Percentiles rank a stretch among this genome's conserved stretches.
Conservation (phyloP, 768 basidiomycete genomes). For the Mycena capillaripes region DNA sequence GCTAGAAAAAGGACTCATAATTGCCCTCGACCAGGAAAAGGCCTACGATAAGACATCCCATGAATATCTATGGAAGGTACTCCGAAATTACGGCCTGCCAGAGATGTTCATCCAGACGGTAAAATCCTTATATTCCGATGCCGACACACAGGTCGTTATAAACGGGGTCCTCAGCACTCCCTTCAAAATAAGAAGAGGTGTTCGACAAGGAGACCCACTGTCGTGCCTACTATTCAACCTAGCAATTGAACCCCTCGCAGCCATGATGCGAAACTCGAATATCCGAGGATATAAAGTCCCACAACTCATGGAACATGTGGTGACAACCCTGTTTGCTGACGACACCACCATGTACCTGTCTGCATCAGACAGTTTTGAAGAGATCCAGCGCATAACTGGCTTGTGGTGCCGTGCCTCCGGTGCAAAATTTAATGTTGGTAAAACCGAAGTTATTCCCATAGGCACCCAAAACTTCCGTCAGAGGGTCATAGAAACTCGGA, state of each 20-base stretch:
- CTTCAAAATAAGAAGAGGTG: conserved; percentile 30
- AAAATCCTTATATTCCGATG: conserved; percentile 32
- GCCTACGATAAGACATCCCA: too few species aligned
- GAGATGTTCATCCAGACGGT: conserved; percentile 31
- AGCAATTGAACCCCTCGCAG: conserved; percentile 56
- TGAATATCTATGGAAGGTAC: too few species aligned
- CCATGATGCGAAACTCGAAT: neutral
- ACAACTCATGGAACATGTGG: too few species aligned
- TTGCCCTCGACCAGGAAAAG: too few species aligned
- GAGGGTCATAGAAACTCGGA: conserved; percentile 13
- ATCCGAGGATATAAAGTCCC: too few species aligned
- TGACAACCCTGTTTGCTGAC: neutral
- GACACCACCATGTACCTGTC: neutral
- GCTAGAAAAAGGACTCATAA: neutral
- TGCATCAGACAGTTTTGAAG: neutral
- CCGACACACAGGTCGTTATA: conserved; percentile 23
- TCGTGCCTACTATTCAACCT: conserved; percentile 56
- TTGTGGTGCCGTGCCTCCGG: conserved; percentile 55
- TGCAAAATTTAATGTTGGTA: conserved; percentile 32
- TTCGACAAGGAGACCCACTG: conserved; percentile 52
- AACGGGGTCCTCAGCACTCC: conserved; percentile 33
- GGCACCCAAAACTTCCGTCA: conserved; percentile 41
- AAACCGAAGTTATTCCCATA: conserved; percentile 56
- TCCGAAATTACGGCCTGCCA: too few species aligned
- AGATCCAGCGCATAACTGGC: conserved; percentile 37